Evolutionary conservation across 2,329 filamentous ascomycete genomes (phyloP), one percentile per base, ranked within the genome.

Genomic region (Monosporascus sp.): DNA sequence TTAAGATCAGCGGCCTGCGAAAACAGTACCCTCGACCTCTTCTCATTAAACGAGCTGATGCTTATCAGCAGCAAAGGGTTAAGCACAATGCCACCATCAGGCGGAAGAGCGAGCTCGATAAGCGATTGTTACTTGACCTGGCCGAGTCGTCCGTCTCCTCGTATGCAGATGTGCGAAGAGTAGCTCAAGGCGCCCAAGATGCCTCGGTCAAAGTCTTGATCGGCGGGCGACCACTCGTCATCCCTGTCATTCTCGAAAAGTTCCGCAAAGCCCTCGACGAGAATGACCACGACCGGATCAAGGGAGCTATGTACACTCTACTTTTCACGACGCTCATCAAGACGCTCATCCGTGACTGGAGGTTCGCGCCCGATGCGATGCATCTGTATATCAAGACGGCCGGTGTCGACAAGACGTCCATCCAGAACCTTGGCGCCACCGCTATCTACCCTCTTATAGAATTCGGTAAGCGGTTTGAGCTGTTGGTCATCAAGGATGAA

Each of bases 91-190:
- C 93, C 27, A 86, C 90, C 1, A 89, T 93, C 20, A 82, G 94
- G 50, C 88, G 89, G 45, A 92, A 93, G 68, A 95, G 90, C 36
- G 86, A 91, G n/a, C 77, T 99, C 1, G 94, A 99, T 70, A 93
- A 91, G 68, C 80, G 78, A 15, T 74, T 99, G 14, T 76, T 99
- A 1, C 77, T 96, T 17, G 92, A 99, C 67, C 79, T 99, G 38
- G 90, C 92, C 5, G 83, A 95, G 61, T 97, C 93, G 0, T 91
- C 89, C 57, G 85, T 96, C 3, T 97, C 93, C 0, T 75, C 90
- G 5, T 99, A 99, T 67, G 94, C 94, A 0, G 94, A 99, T 66
- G 94, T 97, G 49, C 88, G 95, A n/a, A 83, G 92, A 34, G 92
- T 92, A 50, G 94, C 94, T 3, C 94, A 99, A 68, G 88, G 86